Evolutionary conservation across 2,329 filamentous ascomycete genomes (phyloP), one percentile per base, ranked within the genome.

Genomic region (Podosphaera xanthii): DNA sequence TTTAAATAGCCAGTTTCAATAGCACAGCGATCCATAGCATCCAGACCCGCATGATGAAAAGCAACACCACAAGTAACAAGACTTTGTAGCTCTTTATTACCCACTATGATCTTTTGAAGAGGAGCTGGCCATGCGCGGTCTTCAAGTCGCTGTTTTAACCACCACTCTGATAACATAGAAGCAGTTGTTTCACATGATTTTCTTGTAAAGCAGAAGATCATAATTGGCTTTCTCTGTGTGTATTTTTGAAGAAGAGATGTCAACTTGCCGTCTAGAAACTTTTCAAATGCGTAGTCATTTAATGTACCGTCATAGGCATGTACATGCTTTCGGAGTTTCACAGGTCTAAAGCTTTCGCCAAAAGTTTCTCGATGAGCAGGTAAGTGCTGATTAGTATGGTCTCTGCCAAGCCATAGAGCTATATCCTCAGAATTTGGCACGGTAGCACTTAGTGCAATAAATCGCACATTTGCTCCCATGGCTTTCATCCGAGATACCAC

Each of bases 401-500:
- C 77, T 61, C 76, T 83, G 0, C 87, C 87, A 0, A 94, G 73
- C 88, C 87, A 94, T 1, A 74, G 75, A 3, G 87, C 86, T 63
- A 94, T 83, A 67, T 94, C 87, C 54, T 82, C 75, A 0, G 86
- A 84, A 64, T 94, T 94, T 1, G 87, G 87, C 1, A 94, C 81
- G 0, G 87, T 94, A 2, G 87, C 87, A 67, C 87, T 91, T 53
- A 94, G 71, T 1, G 87, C 87, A 35, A 94, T 73, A 64, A 94
- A 92, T 12, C 87, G 81, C 14, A 92, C 81, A 66, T 84, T 78
- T 0, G 82, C 80, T 10, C 83, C 82, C 53, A 87, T 81, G 0
- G 83, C 83, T 69, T 92, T 92, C 87, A 92, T 94, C 7, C 87
- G 82, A 14, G 87, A 91, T 0, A 94, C 85, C 2, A 94, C 83